Conservation (phyloP, 139 green algal genomes). For the Ettlia oleoabundans region DNA sequence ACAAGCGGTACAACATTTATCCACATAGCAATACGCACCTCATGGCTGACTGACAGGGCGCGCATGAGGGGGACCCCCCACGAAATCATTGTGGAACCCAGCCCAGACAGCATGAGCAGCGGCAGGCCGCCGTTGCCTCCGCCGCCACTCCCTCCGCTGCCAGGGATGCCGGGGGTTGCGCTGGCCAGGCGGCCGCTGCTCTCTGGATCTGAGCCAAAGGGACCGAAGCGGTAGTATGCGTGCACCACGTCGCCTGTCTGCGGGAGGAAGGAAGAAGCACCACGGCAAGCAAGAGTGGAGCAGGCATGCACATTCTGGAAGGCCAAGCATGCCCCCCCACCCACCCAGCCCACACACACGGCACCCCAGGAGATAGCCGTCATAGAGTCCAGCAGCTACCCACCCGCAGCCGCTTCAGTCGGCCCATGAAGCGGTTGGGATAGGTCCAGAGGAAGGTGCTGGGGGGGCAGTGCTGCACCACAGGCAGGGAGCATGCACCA, state of each 20-base stretch:
- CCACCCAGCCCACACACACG: neutral
- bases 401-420: constrained; percentile 27
- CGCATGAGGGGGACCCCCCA: constrained; percentile 34
- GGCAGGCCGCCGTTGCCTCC: constrained; percentile 5
- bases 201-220: neutral
- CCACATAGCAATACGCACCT: constrained; percentile 3
- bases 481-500: neutral
- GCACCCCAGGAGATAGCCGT: no score
- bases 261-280: neutral
- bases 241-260: constrained; percentile 35
- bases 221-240: constrained; percentile 30
- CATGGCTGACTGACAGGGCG: constrained; percentile 21
- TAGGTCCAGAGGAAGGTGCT: constrained; percentile 32
- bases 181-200: neutral
- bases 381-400: no score
- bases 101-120: constrained; percentile 31
- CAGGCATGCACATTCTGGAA: neutral
- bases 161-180: neutral
- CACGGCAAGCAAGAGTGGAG: neutral
- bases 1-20: no score
- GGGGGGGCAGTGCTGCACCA: constrained; percentile 35
- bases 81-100: constrained; percentile 24
- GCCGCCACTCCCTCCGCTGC: no score
- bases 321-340: neutral
- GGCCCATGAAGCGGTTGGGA: constrained; percentile 23